Evolutionary conservation across 2,329 filamentous ascomycete species (phyloP).

Genomic region (Diaporthe longicolla): DNA sequence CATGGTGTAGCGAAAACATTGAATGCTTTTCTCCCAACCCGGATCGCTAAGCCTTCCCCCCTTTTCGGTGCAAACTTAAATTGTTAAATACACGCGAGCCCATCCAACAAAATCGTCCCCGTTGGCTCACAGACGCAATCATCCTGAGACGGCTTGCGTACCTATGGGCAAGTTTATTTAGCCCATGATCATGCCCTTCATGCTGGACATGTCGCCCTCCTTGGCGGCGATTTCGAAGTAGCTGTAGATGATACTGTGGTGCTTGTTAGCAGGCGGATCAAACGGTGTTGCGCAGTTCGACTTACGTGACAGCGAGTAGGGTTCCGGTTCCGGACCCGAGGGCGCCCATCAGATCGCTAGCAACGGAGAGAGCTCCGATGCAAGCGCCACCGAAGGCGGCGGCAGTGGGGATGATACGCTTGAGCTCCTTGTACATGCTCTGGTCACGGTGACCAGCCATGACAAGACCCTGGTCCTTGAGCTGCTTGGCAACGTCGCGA

Average conservation of each 20-base stretch:
- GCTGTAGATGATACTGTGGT: constrained; percentile 91
- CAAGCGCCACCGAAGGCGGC: constrained; percentile 98
- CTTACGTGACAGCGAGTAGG: constrained; percentile 97
- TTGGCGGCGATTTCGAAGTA: constrained; percentile 99
- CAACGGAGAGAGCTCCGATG: constrained; percentile 97
- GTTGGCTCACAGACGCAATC: constrained; percentile 26
- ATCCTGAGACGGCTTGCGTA: constrained; percentile 8
- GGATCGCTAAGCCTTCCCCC: constrained; percentile 35
- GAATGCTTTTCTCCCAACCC: constrained; percentile 42
- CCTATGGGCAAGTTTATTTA: constrained; percentile 54
- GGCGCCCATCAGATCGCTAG: constrained; percentile 94
- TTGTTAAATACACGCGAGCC: constrained; percentile 40
- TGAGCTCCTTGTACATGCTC: constrained; percentile 99
- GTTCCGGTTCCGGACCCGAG: constrained; percentile 98
- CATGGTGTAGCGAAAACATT: constrained; percentile 34
- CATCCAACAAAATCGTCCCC: constrained; percentile 10
- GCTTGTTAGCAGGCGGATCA: constrained; percentile 54
- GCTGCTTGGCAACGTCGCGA: constrained; percentile 98
- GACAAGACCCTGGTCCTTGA: constrained; percentile 99
- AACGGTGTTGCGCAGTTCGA: constrained; percentile 48
- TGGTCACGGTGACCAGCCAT: constrained; percentile 99
- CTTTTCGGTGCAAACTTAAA: constrained; percentile 30
- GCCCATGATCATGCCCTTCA: constrained; percentile 81
- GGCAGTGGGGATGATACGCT: constrained; percentile 98
- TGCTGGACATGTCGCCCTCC: constrained; percentile 92